Conservation (phyloP, 2,329 filamentous ascomycete species). For the Tolypocladium ophioglossoides region DNA sequence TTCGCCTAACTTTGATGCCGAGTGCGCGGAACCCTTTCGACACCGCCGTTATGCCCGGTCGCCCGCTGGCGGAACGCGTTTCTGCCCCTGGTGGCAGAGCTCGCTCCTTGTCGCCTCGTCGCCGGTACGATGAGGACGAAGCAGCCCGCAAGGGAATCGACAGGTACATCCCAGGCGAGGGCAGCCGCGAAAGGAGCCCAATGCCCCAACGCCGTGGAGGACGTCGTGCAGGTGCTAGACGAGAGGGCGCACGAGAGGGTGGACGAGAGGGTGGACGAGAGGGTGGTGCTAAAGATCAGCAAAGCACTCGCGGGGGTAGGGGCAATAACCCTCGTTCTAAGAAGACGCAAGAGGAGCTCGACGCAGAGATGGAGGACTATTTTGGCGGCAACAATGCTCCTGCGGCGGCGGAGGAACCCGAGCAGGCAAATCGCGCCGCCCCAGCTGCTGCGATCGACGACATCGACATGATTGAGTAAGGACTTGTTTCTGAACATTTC, state of each 20-base stretch:
- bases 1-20: slow-evolving; percentile 58
- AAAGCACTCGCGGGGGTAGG: slow-evolving; percentile 27
- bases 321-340: slow-evolving; percentile 48
- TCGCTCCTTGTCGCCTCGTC: slow-evolving; percentile 48
- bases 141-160: slow-evolving; percentile 61
- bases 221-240: slow-evolving; percentile 31
- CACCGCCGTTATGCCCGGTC: slow-evolving; percentile 41
- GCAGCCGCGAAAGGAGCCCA: slow-evolving; percentile 48
- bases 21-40: slow-evolving; percentile 47
- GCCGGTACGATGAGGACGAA: slow-evolving; percentile 40
- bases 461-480: slow-evolving; percentile 60
- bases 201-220: slow-evolving; percentile 41
- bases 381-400: slow-evolving; percentile 46
- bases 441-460: slow-evolving; percentile 34
- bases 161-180: slow-evolving; percentile 60
- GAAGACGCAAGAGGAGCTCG: slow-evolving; percentile 86
- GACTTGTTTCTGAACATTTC: background rate
- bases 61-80: slow-evolving; percentile 50
- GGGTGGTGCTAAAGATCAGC: slow-evolving; percentile 15
- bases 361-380: slow-evolving; percentile 96
- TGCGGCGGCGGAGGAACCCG: slow-evolving; percentile 15
- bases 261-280: slow-evolving; percentile 15
- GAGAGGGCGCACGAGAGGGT: slow-evolving; percentile 14
- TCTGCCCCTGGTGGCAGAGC: slow-evolving; percentile 45
- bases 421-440: slow-evolving; percentile 14